Conservation (phyloP, 1,284 basidiomycete genomes). For the Trichosporon sp. region DNA sequence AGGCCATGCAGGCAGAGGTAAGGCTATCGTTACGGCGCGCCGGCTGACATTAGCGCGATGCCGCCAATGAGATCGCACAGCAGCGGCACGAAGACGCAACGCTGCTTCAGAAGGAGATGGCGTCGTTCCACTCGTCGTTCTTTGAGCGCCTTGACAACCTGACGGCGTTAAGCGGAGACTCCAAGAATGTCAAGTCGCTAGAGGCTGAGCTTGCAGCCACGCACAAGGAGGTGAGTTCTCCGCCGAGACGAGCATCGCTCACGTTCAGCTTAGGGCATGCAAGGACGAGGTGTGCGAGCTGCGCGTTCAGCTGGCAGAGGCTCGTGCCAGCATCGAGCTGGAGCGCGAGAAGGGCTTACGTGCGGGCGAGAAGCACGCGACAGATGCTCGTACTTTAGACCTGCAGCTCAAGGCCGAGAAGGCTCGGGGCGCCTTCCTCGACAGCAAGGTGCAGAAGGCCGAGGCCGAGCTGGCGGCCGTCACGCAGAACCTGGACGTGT, state of each 20-base stretch:
- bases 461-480: slow-evolving; percentile 10
- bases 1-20: slow-evolving; percentile 4
- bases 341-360: slow-evolving; percentile 16
- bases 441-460: slow-evolving; percentile 11
- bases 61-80: slow-evolving; percentile 3
- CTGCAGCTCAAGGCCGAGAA: slow-evolving; percentile 20
- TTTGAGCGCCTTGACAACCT: slow-evolving; percentile 8
- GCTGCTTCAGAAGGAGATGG: slow-evolving; percentile 6
- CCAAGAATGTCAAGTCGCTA: slow-evolving; percentile 1
- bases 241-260: neutral
- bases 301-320: slow-evolving; percentile 15
- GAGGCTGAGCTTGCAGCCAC: slow-evolving; percentile 5
- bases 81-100: slow-evolving; percentile 5
- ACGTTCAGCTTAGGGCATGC: neutral
- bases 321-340: slow-evolving; percentile 5
- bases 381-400: slow-evolving; percentile 11
- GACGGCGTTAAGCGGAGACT: neutral
- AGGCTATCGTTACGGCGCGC: neutral
- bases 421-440: slow-evolving; percentile 15
- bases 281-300: slow-evolving; percentile 4
- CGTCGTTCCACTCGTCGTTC: slow-evolving; percentile 1
- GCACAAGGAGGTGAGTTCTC: slow-evolving; percentile 3
- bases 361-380: slow-evolving; percentile 12
- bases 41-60: slow-evolving; percentile 8
- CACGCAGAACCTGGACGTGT: slow-evolving; percentile 16